These are phyloP conservation scores for Trichosporon sp. DNA, from an alignment of 1,284 basidiomycete species.

Conservation along the genomic window DNA sequence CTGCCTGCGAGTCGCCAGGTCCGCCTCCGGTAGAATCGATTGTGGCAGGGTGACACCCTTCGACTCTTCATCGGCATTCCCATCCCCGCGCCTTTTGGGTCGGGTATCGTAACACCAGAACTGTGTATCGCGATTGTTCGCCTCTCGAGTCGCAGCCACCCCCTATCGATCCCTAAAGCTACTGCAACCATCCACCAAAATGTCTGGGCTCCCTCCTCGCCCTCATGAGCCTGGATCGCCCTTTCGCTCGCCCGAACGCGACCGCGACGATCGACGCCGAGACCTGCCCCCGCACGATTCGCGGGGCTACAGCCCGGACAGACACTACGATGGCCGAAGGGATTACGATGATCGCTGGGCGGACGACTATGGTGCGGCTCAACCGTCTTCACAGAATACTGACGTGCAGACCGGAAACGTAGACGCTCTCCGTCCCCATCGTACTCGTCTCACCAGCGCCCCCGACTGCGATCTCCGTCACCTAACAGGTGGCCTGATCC, in stretches of 20 bases:
- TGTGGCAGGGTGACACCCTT: background rate
- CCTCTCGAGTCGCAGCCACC: background rate
- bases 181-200: background rate
- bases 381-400: background rate
- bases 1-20: background rate
- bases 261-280: slow-evolving; percentile 1
- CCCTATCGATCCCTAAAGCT: background rate
- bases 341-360: slow-evolving; percentile 30
- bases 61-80: background rate
- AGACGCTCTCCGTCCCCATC: slow-evolving; percentile 81
- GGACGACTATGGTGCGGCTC: slow-evolving; percentile 36
- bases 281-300: background rate
- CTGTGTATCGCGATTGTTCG: background rate
- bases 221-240: slow-evolving; percentile 7
- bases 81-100: background rate
- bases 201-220: slow-evolving; percentile 9
- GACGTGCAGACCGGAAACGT: slow-evolving; percentile 59
- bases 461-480: slow-evolving; percentile 33
- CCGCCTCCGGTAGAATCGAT: background rate
- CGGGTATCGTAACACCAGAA: background rate
- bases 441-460: slow-evolving; percentile 50
- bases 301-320: slow-evolving; percentile 4
- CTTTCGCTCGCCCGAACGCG: slow-evolving; percentile 12
- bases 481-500: slow-evolving; percentile 57
- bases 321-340: slow-evolving; percentile 10